Conservation (phyloP, 805 yeast genomes). For the Candida argentea region DNA sequence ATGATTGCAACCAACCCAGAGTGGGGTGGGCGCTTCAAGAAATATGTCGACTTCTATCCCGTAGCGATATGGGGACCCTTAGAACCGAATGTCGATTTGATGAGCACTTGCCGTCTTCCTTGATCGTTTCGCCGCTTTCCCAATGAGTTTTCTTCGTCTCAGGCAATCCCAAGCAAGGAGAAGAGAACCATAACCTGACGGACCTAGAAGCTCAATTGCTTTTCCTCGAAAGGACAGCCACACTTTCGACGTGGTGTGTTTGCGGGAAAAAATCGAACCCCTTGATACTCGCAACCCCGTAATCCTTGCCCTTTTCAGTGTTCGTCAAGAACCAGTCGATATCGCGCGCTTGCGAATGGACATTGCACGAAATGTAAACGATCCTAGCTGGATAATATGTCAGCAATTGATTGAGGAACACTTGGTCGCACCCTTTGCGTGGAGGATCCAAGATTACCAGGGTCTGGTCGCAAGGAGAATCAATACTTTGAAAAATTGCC, state of each 20-base stretch:
- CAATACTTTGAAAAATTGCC: constrained; percentile 68
- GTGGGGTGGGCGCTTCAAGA: too few relatives aligned
- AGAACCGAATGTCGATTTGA: too few relatives aligned
- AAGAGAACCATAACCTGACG: too few relatives aligned
- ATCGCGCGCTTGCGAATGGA: constrained; percentile 95
- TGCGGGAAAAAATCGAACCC: constrained; percentile 98
- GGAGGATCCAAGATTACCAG: constrained; percentile 95
- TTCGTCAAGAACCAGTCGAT: constrained; percentile 68
- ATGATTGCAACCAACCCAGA: too few relatives aligned
- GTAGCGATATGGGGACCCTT: too few relatives aligned
- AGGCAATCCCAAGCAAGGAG: too few relatives aligned
- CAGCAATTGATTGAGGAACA: constrained; percentile 76
- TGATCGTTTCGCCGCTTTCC: not conserved
- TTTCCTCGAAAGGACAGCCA: constrained; percentile 50
- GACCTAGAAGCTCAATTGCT: too few relatives aligned
- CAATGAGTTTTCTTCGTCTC: not conserved
- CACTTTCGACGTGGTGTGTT: constrained; percentile 86
- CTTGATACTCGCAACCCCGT: constrained; percentile 69
- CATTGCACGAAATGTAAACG: constrained; percentile 95
- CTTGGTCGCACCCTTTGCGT: constrained; percentile 90
- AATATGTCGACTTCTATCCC: too few relatives aligned
- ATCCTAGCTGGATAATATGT: constrained; percentile 76
- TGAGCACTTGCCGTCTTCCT: not conserved
- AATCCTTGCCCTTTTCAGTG: constrained; percentile 51
- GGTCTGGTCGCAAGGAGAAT: constrained; percentile 66